Conservation (phyloP, 2,329 filamentous ascomycete genomes). For the Madurella fahalii region DNA sequence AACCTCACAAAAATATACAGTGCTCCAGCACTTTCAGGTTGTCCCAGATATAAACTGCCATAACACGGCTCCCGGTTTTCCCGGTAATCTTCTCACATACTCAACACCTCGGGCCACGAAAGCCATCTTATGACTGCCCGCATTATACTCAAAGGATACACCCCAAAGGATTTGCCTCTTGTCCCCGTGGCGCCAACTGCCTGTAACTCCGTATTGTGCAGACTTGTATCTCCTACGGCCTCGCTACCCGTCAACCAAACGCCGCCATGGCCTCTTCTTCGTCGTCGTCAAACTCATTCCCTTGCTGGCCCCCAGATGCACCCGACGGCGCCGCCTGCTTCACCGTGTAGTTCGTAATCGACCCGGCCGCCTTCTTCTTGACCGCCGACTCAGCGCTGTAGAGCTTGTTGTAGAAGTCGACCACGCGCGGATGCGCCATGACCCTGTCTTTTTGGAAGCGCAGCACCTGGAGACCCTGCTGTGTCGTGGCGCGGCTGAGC, state of each 20-base stretch:
- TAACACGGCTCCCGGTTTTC: too few relatives aligned
- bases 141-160: neutral
- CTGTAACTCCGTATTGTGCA: conserved; percentile 5
- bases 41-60: too few relatives aligned
- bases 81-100: too few relatives aligned
- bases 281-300: conserved; percentile 40
- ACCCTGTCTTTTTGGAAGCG: conserved; percentile 88
- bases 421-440: conserved; percentile 85
- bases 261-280: conserved; percentile 48
- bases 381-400: conserved; percentile 59
- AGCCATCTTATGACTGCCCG: too few relatives aligned
- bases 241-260: conserved; percentile 37
- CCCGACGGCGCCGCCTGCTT: conserved; percentile 25
- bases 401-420: conserved; percentile 79
- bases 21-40: too few relatives aligned
- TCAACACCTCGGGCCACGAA: too few relatives aligned
- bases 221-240: neutral
- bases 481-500: conserved; percentile 83
- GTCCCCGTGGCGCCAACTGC: conserved; percentile 3
- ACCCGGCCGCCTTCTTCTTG: conserved; percentile 29
- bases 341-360: conserved; percentile 40
- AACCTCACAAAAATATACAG: too few relatives aligned
- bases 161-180: neutral
- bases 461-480: conserved; percentile 81
- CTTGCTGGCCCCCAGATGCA: conserved; percentile 3